Percentiles rank a stretch among this genome's conserved stretches.
Evolutionary conservation across 495 filamentous ascomycete genomes (phyloP).

Genomic region (Cercophora samala): DNA sequence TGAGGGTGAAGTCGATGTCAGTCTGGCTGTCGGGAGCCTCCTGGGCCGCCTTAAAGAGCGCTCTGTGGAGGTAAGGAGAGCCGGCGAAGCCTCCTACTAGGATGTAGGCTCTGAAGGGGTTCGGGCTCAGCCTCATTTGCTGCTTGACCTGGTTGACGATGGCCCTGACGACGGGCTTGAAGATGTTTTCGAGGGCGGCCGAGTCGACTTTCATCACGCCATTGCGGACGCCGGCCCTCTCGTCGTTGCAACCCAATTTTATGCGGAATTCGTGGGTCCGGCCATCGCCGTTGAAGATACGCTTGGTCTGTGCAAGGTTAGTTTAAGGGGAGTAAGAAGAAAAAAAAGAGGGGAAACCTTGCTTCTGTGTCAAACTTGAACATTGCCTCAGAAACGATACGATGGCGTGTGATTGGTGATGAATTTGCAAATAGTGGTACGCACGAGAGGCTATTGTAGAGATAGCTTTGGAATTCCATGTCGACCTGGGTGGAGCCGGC

Average conservation of each 20-base stretch:
- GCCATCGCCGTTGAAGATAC: background rate
- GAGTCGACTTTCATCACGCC: conserved; percentile 10
- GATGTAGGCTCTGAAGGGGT: conserved; percentile 54
- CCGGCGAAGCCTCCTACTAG: conserved; percentile 71
- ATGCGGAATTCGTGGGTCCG: background rate
- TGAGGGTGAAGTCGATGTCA: conserved; percentile 38
- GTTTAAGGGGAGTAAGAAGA: no score
- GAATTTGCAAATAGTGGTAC: conserved; percentile 15
- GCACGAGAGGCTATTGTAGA: conserved; percentile 37
- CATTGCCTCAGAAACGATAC: no score
- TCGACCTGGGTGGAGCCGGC: conserved; percentile 60
- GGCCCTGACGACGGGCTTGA: conserved; percentile 55
- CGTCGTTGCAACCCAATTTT: background rate
- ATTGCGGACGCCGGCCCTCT: background rate
- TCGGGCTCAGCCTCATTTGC: conserved; percentile 50
- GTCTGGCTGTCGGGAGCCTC: no score
- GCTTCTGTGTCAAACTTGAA: no score
- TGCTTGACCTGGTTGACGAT: conserved; percentile 58
- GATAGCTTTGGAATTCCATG: conserved; percentile 43
- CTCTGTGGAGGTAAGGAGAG: conserved; percentile 60
- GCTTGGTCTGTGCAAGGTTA: background rate
- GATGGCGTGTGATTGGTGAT: no score
- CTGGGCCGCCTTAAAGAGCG: conserved; percentile 36
- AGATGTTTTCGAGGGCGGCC: conserved; percentile 48
- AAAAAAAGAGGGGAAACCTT: no score